phyloP scores from a whole-genome alignment of 306 rosid genomes.

The Cucumis sativus region Cucumber_9930_V3 NC_026660.2:25195501-25196000 shows the following conservation, averaged over 20 bases:
- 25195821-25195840: slow-evolving; percentile 86
- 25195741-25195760: slow-evolving; percentile 82
- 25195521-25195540: slow-evolving; percentile 82
- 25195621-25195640: slow-evolving; percentile 33
- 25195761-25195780: slow-evolving; percentile 48
- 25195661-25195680: slow-evolving; percentile 45
- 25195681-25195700: slow-evolving; percentile 68
- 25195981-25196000: slow-evolving; percentile 68
- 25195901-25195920: slow-evolving; percentile 90
- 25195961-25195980: slow-evolving; percentile 65
- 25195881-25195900: slow-evolving; percentile 70
- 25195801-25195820: slow-evolving; percentile 96
- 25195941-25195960: slow-evolving; percentile 83
- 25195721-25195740: slow-evolving; percentile 86
- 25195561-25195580: slow-evolving; percentile 92
- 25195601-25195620: slow-evolving; percentile 53
- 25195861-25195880: slow-evolving; percentile 38
- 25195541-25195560: slow-evolving; percentile 72
- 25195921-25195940: slow-evolving; percentile 74
- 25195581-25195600: slow-evolving; percentile 52
- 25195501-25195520: slow-evolving; percentile 91
- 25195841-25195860: slow-evolving; percentile 42
- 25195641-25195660: slow-evolving; percentile 22
- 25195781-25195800: slow-evolving; percentile 83
- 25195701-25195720: slow-evolving; percentile 76